Percentiles rank a stretch among this genome's conserved stretches.
Conservation (phyloP, 2,329 filamentous ascomycete species). For the Moelleriella libera region DNA sequence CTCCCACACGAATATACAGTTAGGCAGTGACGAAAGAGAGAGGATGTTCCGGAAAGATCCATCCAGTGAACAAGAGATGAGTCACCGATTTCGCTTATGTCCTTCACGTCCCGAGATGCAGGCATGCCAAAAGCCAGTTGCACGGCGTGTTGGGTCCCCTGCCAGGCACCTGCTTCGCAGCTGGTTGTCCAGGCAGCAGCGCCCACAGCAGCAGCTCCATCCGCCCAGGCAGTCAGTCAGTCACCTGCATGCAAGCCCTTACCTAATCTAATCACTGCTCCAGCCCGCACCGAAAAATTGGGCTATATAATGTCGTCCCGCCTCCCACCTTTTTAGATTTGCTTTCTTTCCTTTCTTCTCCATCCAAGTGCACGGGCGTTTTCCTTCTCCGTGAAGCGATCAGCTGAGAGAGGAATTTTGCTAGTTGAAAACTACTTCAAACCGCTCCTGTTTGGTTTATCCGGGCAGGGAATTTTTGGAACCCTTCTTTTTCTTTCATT, state of each 20-base stretch:
- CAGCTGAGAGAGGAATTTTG: slow-evolving; percentile 69
- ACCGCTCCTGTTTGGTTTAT: slow-evolving; percentile 54
- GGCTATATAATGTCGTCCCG: slow-evolving; percentile 18
- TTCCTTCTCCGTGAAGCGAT: slow-evolving; percentile 46
- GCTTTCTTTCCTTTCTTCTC: slow-evolving; percentile 28
- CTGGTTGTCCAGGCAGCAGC: too few relatives aligned
- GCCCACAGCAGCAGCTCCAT: slow-evolving; percentile 6
- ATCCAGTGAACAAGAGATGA: too few relatives aligned
- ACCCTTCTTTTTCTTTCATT: slow-evolving; percentile 30
- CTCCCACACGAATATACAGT: too few relatives aligned
- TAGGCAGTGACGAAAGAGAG: too few relatives aligned
- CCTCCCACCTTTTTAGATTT: slow-evolving; percentile 12
- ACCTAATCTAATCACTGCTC: slow-evolving; percentile 5
- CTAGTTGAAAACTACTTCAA: slow-evolving; percentile 75
- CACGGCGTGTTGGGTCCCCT: too few relatives aligned
- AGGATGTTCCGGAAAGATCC: too few relatives aligned
- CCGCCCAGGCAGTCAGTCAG: too few relatives aligned
- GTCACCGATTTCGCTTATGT: too few relatives aligned
- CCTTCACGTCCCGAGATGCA: too few relatives aligned
- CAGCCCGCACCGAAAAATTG: neutral
- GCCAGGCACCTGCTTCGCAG: too few relatives aligned
- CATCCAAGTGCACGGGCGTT: slow-evolving; percentile 58
- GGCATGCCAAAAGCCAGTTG: too few relatives aligned
- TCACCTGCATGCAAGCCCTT: neutral
- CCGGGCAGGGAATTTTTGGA: slow-evolving; percentile 63